Evolutionary conservation across 2,329 filamentous ascomycete species (phyloP), one percentile per base, ranked within the genome.

Genomic region (Xenoacremonium recifei): DNA sequence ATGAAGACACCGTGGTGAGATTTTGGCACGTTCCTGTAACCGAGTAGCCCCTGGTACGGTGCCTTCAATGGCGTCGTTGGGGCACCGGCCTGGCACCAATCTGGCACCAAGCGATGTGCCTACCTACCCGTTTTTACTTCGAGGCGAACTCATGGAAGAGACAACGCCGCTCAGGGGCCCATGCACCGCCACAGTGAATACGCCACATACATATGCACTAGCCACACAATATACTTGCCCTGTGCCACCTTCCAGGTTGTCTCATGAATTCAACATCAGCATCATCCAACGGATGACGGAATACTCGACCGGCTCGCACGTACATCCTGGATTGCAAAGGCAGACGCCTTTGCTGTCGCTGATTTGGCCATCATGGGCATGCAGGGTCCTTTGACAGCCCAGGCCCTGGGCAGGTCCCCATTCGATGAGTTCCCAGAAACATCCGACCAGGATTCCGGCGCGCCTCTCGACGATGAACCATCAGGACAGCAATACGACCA

Each of bases 391-490:
- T 58, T 82, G 48, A 79, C 76, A 18, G 79, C 77, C 12, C 70
- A 75, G 56, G 77, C 77, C 19, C 58, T 82, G 60, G 77, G 79
- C 45, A 72, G 79, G 18, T 82, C 78, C 16, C 79, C 79, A 10
- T 82, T 80, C 48, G 78, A 82, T 54, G 76, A 79, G 49, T 72
- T 77, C 11, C 70, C 79, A 5, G 63, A 67, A 19, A 76, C 76
- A 17, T 66, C 73, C 27, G 75, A 73, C 12, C 9, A 32, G 5
- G 64, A 70, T n/a, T 20, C 27, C 21, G 62, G 62, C 2, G 64
- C 72, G 35, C 52, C 62, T 25, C 63, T 40, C 23, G 53, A 51
- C 18, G 35, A 64, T 13, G 65, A 67, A 29, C 69, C 70, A 4
- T 45, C 55, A n/a, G n/a, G n/a, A 2, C 78, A 80, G 55, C 61